These are phyloP conservation scores for Stenogyne calaminthoides DNA, from an alignment of 305 asterid species.

Conservation along the genomic window DNA sequence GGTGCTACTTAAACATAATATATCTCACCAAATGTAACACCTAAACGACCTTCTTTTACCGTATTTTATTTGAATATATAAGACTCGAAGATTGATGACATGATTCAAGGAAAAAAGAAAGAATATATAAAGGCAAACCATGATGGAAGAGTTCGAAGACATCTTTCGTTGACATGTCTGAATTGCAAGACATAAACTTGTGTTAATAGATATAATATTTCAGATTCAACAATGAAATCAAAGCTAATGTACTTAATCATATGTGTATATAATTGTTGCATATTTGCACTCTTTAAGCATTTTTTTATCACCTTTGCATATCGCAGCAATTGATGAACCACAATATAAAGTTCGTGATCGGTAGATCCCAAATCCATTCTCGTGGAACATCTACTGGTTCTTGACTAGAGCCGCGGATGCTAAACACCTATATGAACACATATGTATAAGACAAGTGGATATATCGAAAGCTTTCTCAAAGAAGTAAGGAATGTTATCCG, in stretches of 20 bases:
- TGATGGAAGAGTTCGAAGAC: neutral
- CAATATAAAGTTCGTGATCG: conserved; percentile 35
- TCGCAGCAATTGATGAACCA: conserved; percentile 46
- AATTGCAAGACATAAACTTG: neutral
- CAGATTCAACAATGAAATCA: neutral
- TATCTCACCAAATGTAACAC: too few species aligned
- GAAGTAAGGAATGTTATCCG: neutral
- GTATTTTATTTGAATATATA: neutral
- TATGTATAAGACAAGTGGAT: neutral
- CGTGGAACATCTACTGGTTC: conserved; percentile 48
- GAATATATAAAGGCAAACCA: neutral
- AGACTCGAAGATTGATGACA: neutral
- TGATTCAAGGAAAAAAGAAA: neutral
- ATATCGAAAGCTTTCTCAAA: neutral
- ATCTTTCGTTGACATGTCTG: neutral
- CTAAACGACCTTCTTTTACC: too few species aligned
- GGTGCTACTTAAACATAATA: too few species aligned
- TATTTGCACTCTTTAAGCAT: neutral
- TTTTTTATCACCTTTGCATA: conserved; percentile 46
- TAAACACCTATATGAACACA: conserved; percentile 48
- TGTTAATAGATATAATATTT: neutral
- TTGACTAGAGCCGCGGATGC: conserved; percentile 45
- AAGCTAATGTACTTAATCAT: neutral
- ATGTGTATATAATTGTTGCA: neutral
- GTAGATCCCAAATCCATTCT: conserved; percentile 33